Evolutionary conservation across 257 asterid genomes (phyloP).

Genomic region (Linaria vulgaris): DNA sequence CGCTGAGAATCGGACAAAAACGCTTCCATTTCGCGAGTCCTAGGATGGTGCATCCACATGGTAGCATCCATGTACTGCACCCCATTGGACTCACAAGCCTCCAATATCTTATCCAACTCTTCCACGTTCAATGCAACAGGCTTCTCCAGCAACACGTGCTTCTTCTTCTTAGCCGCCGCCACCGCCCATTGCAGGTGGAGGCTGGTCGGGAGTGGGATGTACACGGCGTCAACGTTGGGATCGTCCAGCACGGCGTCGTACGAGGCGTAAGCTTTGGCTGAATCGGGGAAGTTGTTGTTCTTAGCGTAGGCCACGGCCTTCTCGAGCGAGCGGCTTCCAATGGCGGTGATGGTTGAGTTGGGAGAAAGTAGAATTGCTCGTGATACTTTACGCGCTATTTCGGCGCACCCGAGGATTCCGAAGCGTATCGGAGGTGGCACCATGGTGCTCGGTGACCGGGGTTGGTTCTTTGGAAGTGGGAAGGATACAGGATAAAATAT

Average conservation of each 20-base stretch:
- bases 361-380: slow-evolving; percentile 39
- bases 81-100: slow-evolving; percentile 42
- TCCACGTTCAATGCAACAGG: slow-evolving; percentile 44
- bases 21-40: slow-evolving; percentile 34
- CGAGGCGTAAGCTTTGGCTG: slow-evolving; percentile 35
- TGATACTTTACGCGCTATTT: slow-evolving; percentile 41
- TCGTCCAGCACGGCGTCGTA: slow-evolving; percentile 50
- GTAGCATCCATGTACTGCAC: slow-evolving; percentile 52
- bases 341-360: slow-evolving; percentile 32
- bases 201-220: slow-evolving; percentile 47
- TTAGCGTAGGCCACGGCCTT: slow-evolving; percentile 36
- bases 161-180: slow-evolving; percentile 39
- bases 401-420: slow-evolving; percentile 49
- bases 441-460: neutral
- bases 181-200: slow-evolving; percentile 46
- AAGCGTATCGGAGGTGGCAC: neutral
- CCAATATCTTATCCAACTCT: slow-evolving; percentile 40
- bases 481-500: too few relatives aligned
- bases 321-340: slow-evolving; percentile 46
- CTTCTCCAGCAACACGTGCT: slow-evolving; percentile 44
- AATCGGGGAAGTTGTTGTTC: slow-evolving; percentile 32
- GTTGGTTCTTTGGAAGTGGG: too few relatives aligned
- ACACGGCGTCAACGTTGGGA: slow-evolving; percentile 44
- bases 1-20: slow-evolving; percentile 31
- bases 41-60: slow-evolving; percentile 50